Percentiles rank a stretch among this genome's conserved stretches.
Conservation (phyloP, 352 stramenopile genomes). For the Elongisporangium anandrum region DNA sequence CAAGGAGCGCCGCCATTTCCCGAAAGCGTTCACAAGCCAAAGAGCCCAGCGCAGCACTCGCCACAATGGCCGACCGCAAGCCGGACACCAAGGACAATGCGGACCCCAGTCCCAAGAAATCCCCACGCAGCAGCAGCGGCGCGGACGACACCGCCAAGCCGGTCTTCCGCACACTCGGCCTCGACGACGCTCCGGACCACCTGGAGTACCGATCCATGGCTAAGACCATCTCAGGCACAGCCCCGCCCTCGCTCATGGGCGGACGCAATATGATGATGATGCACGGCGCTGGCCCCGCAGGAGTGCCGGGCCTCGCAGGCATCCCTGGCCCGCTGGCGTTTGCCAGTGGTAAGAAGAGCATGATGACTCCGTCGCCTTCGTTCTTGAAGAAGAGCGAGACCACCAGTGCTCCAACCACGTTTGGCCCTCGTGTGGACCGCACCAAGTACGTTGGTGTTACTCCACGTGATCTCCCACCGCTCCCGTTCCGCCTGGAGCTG, state of each 20-base stretch:
- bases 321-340: slow-evolving; percentile 44
- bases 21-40: neutral
- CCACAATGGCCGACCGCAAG: slow-evolving; percentile 23
- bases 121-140: neutral
- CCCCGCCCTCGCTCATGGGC: slow-evolving; percentile 41
- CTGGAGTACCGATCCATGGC: slow-evolving; percentile 57
- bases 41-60: neutral
- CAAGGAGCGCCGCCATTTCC: neutral
- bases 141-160: slow-evolving; percentile 15
- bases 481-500: slow-evolving; percentile 79
- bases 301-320: slow-evolving; percentile 9
- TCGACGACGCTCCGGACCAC: slow-evolving; percentile 41
- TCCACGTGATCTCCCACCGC: slow-evolving; percentile 59
- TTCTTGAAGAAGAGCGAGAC: slow-evolving; percentile 14
- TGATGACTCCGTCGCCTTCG: slow-evolving; percentile 16
- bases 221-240: slow-evolving; percentile 22
- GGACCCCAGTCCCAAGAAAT: slow-evolving; percentile 5
- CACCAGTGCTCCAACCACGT: slow-evolving; percentile 24
- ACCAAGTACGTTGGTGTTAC: slow-evolving; percentile 77
- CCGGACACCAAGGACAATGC: slow-evolving; percentile 71
- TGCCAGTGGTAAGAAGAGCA: slow-evolving; percentile 32
- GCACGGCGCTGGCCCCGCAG: slow-evolving; percentile 8
- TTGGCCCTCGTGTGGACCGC: slow-evolving; percentile 55
- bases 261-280: slow-evolving; percentile 19
- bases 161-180: slow-evolving; percentile 30